Evolutionary conservation across 805 yeast species (phyloP), one percentile per base, ranked within the genome.

Genomic region (Wickerhamomyces ciferrii): DNA sequence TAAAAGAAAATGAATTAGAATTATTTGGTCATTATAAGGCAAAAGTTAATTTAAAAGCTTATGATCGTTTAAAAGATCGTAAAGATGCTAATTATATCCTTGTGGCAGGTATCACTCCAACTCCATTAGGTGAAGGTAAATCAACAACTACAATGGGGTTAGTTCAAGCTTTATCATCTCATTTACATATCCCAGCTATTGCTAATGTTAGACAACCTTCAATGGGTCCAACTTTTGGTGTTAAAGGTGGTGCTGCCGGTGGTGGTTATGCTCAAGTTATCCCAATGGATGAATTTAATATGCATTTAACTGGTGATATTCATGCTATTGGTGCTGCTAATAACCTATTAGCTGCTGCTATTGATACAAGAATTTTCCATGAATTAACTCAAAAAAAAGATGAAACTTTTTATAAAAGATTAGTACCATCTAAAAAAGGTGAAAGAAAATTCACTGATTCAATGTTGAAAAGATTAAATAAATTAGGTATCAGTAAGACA

Each of bases 211-310:
- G 94, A 73, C 94, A 85, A 64, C 94, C 94, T 23, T 83, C 90
- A 9, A 84, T 85, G 91, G 94, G 94, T 46, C 94, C 94, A 53
- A 85, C 94, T 18, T 85, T 85, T 59, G 94, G 94, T 69, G 84
- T 85, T 55, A 85, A 85, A 65, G 94, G 94, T 67, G 94, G 94
- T 69, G 94, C 94, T 55, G 94, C 94, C 8, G 94, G 94, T 63
- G 92, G 94, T 65, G 94, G 94, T 49, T 85, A 84, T 62, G 83
- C 94, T 25, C 92, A 85, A 67, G 94, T 85, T 29, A 84, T 85
- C 62, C 94, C 94, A 52, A 85, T 85, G 94, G 92, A 85, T 66
- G 94, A 85, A 62, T 85, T 85, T 72, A 85, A 85, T 71, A 78
- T 85, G 85, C 92, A 85, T 62, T 78, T 85, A 52, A 85, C 94